phyloP scores from a whole-genome alignment of 495 filamentous ascomycete genomes.

The Pseudevernia furfuracea region DNA sequence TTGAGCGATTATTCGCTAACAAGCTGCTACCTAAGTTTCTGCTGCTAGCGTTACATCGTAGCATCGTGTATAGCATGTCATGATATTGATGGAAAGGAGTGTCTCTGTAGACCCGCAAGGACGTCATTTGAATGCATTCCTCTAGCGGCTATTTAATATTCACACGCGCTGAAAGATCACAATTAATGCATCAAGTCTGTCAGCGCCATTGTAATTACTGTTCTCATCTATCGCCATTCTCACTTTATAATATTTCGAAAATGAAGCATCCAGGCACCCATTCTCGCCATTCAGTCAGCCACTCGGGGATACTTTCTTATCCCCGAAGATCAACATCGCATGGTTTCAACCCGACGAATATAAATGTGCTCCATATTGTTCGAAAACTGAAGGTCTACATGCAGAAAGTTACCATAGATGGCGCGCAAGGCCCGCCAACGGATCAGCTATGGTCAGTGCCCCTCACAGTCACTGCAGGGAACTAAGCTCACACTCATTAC shows the following conservation, averaged over 20 bases:
- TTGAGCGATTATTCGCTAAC: neutral
- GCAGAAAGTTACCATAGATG: constrained; percentile 24
- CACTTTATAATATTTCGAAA: neutral
- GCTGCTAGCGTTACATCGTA: constrained; percentile 8
- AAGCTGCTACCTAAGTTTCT: constrained; percentile 2
- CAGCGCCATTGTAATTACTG: neutral
- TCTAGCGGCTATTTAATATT: neutral
- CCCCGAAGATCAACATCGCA: constrained; percentile 3
- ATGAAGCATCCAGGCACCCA: neutral
- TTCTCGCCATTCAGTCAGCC: neutral
- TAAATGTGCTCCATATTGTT: neutral
- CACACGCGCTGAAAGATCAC: neutral
- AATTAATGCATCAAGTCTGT: neutral
- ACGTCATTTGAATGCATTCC: neutral
- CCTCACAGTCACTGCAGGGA: constrained; percentile 4
- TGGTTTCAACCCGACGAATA: neutral
- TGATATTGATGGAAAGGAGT: neutral
- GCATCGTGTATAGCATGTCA: constrained; percentile 9
- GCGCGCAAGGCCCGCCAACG: constrained; percentile 39
- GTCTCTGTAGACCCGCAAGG: neutral
- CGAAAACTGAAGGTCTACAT: constrained; percentile 3
- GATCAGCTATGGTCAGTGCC: constrained; percentile 51
- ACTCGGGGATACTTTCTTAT: constrained; percentile 7
- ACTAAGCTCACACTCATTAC: constrained; percentile 8
- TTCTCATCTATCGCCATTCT: neutral